These are phyloP conservation scores for Leccinum olivaceoglutinosum DNA, from an alignment of 1,284 basidiomycete species.

Conservation along the genomic window DNA sequence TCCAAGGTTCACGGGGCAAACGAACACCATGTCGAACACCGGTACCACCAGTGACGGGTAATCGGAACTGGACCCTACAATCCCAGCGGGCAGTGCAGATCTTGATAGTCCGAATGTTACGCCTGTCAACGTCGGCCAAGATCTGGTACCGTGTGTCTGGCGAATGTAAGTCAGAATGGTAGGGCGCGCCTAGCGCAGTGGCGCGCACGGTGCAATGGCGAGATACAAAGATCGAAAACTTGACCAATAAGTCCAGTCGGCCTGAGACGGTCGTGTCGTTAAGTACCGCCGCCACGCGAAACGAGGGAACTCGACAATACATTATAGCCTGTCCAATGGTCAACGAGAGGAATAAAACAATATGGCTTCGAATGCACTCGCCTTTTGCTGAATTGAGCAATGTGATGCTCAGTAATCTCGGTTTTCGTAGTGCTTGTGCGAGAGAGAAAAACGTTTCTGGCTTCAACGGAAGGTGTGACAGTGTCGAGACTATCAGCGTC, in stretches of 20 bases:
- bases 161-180: constrained; percentile 43
- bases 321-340: constrained; percentile 9
- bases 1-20: constrained; percentile 53
- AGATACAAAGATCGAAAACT: constrained; percentile 37
- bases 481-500: too few relatives aligned
- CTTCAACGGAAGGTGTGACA: too few relatives aligned
- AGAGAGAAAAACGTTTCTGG: too few relatives aligned
- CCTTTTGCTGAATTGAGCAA: constrained; percentile 36
- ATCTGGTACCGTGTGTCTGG: constrained; percentile 34
- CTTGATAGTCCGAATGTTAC: constrained; percentile 38
- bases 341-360: constrained; percentile 4
- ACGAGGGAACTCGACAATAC: constrained; percentile 19
- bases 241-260: constrained; percentile 42
- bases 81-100: constrained; percentile 42
- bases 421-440: constrained; percentile 8
- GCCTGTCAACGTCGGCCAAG: constrained; percentile 38
- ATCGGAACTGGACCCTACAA: constrained; percentile 19
- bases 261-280: constrained; percentile 54
- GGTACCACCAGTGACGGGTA: constrained; percentile 37
- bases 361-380: constrained; percentile 10
- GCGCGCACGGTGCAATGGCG: constrained; percentile 32
- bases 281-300: constrained; percentile 49
- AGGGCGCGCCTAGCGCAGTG: constrained; percentile 46
- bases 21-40: constrained; percentile 56
- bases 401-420: constrained; percentile 32